Percentiles rank a stretch among this genome's conserved stretches.
Evolutionary conservation across 805 yeast genomes (phyloP).

Genomic region (Starmera caribaea): DNA sequence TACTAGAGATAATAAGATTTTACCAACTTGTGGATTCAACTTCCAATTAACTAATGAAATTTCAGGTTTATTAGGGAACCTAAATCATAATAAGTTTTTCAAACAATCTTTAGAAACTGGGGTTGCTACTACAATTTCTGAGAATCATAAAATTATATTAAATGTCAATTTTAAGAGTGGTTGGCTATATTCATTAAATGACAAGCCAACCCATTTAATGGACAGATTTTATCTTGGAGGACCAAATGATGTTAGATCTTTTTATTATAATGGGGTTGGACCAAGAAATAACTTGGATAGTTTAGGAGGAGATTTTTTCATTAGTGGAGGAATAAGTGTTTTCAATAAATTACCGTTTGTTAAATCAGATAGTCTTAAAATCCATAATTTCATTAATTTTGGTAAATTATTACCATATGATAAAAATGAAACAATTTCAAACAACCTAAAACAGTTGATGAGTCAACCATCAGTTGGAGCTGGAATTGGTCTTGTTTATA

Average conservation of each 20-base stretch:
- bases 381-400: slow-evolving; percentile 56
- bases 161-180: slow-evolving; percentile 47
- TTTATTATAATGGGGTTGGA: slow-evolving; percentile 57
- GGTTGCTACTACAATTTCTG: slow-evolving; percentile 17
- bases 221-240: slow-evolving; percentile 88
- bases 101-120: slow-evolving; percentile 27
- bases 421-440: slow-evolving; percentile 15
- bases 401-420: slow-evolving; percentile 46
- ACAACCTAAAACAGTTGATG: slow-evolving; percentile 19
- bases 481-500: slow-evolving; percentile 54
- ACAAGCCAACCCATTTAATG: slow-evolving; percentile 37
- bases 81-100: slow-evolving; percentile 20
- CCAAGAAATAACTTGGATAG: slow-evolving; percentile 44
- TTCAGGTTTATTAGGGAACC: slow-evolving; percentile 20
- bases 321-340: slow-evolving; percentile 48
- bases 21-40: slow-evolving; percentile 36
- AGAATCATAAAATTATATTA: slow-evolving; percentile 33
- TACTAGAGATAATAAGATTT: slow-evolving; percentile 28
- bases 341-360: slow-evolving; percentile 50
- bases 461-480: slow-evolving; percentile 38
- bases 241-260: slow-evolving; percentile 60
- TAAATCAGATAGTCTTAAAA: slow-evolving; percentile 40
- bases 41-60: slow-evolving; percentile 34
- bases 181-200: slow-evolving; percentile 32
- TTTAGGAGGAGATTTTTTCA: slow-evolving; percentile 58